Conservation (phyloP, 148 eudicot genomes). For the Amaranthus cruentus region DNA sequence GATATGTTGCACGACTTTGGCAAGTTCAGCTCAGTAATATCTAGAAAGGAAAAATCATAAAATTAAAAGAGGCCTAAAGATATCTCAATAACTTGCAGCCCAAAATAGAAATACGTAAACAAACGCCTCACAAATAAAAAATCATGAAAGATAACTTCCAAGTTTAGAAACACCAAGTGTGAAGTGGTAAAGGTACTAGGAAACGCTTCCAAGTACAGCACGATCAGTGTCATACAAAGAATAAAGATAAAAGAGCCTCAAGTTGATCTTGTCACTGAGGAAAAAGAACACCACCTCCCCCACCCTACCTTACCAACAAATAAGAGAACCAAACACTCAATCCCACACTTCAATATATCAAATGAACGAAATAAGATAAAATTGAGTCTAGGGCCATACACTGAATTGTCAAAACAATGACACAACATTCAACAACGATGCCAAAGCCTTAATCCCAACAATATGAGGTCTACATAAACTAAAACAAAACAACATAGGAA, state of each 20-base stretch:
- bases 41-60: conserved; percentile 32
- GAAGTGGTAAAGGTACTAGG: background rate
- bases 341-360: background rate
- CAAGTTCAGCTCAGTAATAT: conserved; percentile 76
- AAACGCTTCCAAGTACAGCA: background rate
- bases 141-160: background rate
- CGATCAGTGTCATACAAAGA: background rate
- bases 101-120: background rate
- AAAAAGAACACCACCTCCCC: background rate
- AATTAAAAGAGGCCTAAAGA: background rate
- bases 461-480: no score
- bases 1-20: conserved; percentile 63
- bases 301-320: background rate
- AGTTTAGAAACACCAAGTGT: no score
- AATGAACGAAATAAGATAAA: background rate
- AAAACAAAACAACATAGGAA: no score
- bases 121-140: background rate
- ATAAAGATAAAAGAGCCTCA: background rate
- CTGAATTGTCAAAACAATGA: no score
- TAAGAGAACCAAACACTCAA: background rate
- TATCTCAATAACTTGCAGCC: background rate
- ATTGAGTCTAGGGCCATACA: background rate
- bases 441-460: no score
- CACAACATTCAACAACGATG: no score
- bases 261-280: background rate